Conservation (phyloP, 441 rosid genomes). For the Populus hybrid region DNA sequence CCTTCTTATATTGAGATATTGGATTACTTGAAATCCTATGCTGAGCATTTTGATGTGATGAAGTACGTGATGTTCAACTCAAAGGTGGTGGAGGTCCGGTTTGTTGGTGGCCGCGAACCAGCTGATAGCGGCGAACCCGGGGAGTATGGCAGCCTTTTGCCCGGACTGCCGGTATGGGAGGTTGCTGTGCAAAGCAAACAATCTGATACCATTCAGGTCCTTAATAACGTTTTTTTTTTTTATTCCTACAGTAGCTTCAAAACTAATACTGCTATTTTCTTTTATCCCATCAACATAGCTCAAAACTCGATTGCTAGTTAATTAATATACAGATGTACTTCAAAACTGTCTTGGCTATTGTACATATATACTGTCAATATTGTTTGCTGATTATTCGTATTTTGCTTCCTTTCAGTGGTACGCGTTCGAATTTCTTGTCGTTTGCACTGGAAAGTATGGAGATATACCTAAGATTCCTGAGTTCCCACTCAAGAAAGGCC, state of each 20-base stretch:
- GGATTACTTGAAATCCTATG: constrained; percentile 74
- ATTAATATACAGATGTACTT: neutral
- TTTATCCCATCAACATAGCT: too few species aligned
- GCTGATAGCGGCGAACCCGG: constrained; percentile 16
- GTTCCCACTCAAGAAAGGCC: constrained; percentile 57
- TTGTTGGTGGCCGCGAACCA: constrained; percentile 34
- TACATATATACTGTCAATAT: neutral
- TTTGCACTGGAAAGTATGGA: constrained; percentile 81
- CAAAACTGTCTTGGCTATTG: neutral
- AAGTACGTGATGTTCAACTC: constrained; percentile 60
- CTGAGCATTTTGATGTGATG: constrained; percentile 57
- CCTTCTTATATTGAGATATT: constrained; percentile 65
- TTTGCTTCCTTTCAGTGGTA: constrained; percentile 49
- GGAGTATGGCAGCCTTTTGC: constrained; percentile 40
- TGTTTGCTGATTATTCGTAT: neutral
- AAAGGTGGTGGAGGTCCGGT: constrained; percentile 64
- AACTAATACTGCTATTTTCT: neutral
- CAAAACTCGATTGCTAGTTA: too few species aligned
- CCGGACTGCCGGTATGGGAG: constrained; percentile 81
- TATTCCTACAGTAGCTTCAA: too few species aligned
- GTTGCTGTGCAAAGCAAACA: constrained; percentile 55
- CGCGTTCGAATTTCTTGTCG: constrained; percentile 67
- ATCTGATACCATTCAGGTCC: constrained; percentile 59
- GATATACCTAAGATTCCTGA: constrained; percentile 61
- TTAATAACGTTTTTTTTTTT: neutral